A percentile compares a stretch with the other conserved stretches of the same genome.
These are phyloP conservation scores for Paramecium octaurelia DNA, from an alignment of 73 alveolate genomes.

Conservation along the genomic window DNA sequence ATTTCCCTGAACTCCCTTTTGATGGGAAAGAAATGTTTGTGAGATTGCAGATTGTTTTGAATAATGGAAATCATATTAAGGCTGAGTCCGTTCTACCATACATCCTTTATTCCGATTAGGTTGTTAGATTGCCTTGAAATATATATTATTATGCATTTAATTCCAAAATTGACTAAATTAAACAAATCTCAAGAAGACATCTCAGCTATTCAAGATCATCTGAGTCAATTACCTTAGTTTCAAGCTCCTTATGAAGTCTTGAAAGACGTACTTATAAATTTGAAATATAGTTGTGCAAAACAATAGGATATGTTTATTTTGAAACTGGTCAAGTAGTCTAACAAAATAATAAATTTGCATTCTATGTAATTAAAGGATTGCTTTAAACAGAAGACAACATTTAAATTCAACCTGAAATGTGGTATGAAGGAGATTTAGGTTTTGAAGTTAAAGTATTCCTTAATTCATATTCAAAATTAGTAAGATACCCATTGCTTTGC, in stretches of 20 bases:
- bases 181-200: conserved; percentile 43
- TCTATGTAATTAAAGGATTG: neutral
- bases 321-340: neutral
- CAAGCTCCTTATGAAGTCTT: conserved; percentile 43
- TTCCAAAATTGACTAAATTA: conserved; percentile 20
- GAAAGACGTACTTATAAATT: neutral
- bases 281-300: neutral
- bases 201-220: neutral
- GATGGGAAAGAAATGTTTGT: conserved; percentile 40
- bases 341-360: neutral
- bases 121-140: neutral
- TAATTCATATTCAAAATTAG: neutral
- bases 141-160: conserved; percentile 33
- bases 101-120: conserved; percentile 5
- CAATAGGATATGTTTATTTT: neutral
- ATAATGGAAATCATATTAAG: conserved; percentile 34
- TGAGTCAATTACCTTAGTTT: neutral
- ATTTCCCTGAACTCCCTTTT: conserved; percentile 25
- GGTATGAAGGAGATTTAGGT: conserved; percentile 29
- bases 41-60: neutral
- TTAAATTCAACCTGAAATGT: neutral
- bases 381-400: neutral
- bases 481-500: conserved; percentile 10
- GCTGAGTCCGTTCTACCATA: conserved; percentile 20
- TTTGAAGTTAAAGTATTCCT: neutral